phyloP scores from a whole-genome alignment of 768 basidiomycete genomes.

The Agaricus subrufescens region DNA sequence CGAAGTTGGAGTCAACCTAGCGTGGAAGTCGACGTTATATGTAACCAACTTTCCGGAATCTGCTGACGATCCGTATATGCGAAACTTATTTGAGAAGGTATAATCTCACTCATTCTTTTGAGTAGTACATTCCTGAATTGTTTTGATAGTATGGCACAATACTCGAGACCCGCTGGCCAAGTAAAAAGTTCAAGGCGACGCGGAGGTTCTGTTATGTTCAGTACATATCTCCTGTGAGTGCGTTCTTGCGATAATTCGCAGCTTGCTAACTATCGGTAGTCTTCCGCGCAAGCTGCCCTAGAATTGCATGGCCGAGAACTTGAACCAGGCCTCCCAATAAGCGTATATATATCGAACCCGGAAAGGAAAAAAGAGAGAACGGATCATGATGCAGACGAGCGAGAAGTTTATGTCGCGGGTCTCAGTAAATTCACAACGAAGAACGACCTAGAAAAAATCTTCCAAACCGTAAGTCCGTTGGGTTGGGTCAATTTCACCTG shows the following conservation, averaged over 20 bases:
- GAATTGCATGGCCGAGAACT: conserved; percentile 75
- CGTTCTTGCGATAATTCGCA: background rate
- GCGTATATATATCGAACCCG: conserved; percentile 87
- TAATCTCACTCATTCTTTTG: conserved; percentile 12
- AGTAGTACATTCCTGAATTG: background rate
- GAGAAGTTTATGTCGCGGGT: conserved; percentile 86
- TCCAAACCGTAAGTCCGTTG: conserved; percentile 57
- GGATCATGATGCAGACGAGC: conserved; percentile 78
- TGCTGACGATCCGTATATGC: conserved; percentile 70
- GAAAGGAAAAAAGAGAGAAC: conserved; percentile 85
- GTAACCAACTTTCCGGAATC: conserved; percentile 93
- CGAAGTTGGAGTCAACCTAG: conserved; percentile 83
- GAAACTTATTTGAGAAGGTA: conserved; percentile 77
- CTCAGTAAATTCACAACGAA: conserved; percentile 75
- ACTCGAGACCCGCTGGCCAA: conserved; percentile 97
- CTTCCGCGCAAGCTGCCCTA: conserved; percentile 71
- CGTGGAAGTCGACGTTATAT: conserved; percentile 92
- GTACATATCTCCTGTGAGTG: conserved; percentile 74
- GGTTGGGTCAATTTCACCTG: background rate
- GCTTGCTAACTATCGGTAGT: conserved; percentile 26
- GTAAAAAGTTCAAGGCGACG: conserved; percentile 90
- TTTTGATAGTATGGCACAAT: conserved; percentile 73
- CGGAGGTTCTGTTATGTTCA: conserved; percentile 95
- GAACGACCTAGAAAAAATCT: conserved; percentile 73
- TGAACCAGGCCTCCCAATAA: conserved; percentile 61